phyloP scores from a whole-genome alignment of 2,329 filamentous ascomycete species.

The Penicillium brasilianum region DNA sequence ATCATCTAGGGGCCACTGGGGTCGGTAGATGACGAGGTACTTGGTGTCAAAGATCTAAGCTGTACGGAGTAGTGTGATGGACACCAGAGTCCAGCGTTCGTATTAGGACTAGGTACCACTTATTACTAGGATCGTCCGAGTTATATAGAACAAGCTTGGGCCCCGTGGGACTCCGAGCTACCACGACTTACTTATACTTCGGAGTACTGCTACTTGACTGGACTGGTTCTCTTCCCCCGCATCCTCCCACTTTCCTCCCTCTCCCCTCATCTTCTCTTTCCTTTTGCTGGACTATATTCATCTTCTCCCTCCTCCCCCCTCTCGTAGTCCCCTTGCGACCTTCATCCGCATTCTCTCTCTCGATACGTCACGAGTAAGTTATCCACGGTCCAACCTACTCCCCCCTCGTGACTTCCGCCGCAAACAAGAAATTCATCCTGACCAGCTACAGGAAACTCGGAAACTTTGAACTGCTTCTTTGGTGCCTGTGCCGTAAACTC shows the following conservation, averaged over 20 bases:
- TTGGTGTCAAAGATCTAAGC: neutral
- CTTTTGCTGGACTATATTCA: neutral
- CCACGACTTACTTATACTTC: neutral
- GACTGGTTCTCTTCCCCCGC: neutral
- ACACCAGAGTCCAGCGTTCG: neutral
- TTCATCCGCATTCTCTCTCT: neutral
- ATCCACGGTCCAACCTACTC: conserved; percentile 7
- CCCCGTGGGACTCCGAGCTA: neutral
- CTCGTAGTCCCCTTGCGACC: neutral
- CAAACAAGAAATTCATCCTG: conserved; percentile 15
- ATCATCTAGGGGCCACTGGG: neutral
- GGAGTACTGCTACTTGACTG: neutral
- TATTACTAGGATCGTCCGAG: neutral
- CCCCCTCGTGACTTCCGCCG: conserved; percentile 18
- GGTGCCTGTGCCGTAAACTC: conserved; percentile 1
- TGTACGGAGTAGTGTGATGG: neutral
- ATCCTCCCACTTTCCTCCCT: conserved; percentile 29
- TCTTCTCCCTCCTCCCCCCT: conserved; percentile 12
- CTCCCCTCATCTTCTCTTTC: conserved; percentile 9
- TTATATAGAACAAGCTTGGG: conserved; percentile 4
- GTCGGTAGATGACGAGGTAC: conserved; percentile 1
- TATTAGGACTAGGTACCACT: neutral
- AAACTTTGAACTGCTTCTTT: neutral
- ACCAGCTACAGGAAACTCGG: neutral
- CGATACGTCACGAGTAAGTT: conserved; percentile 30